Base-by-base conservation (phyloP, 805 yeast species). In the Saccharomyces mikatae region DNA sequence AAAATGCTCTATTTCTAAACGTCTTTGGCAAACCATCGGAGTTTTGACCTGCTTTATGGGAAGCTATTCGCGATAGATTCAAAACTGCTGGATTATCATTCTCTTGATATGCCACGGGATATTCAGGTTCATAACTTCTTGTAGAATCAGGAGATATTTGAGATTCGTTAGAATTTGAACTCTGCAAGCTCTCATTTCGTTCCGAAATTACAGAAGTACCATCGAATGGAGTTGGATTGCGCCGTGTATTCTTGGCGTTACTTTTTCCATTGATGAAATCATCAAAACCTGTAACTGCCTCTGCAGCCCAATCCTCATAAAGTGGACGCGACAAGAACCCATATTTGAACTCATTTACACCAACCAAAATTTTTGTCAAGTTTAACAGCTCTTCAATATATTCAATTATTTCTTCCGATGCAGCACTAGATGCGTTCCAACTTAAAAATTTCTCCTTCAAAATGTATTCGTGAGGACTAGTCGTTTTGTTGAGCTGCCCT, bases 371-470 rank as follows among this genome's bases (percentile, higher is more conserved):
- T 54, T 74, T 76, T 0, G 76, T 68, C 30, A 79, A 55, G 49
- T 69, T 72, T 5, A 74, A 54, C 11, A 79, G 62, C 57, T 77
- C 81, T 56, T 79, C 82, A 28, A 76, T 69, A 57, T 76, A 78
- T 49, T 74, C 78, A 47, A 79, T 76, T 36, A 79, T 69, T 56
- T 79, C 82, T 56, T 76, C 80, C 2, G 75, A 62, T 0, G 80
- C 80, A 2, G 78, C 74, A 54, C 74, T 74, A 1, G 79, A 66
- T 1, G 82, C 82, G 60, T 76, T 78, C 83, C 83, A 79, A 53
- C 77, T 71, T 58, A 79, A 62, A 53, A 75, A 71, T 56, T 71
- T 70, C 54, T 74, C 75, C 54, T 72, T 70, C 22, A 73, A 53
- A 3, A 71, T 55, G 32, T 61, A 61, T 17, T 68, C 70, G 41